phyloP scores from a whole-genome alignment of 202 grass and related monocot species.

The Schoenoplectus tabernaemontani region DNA sequence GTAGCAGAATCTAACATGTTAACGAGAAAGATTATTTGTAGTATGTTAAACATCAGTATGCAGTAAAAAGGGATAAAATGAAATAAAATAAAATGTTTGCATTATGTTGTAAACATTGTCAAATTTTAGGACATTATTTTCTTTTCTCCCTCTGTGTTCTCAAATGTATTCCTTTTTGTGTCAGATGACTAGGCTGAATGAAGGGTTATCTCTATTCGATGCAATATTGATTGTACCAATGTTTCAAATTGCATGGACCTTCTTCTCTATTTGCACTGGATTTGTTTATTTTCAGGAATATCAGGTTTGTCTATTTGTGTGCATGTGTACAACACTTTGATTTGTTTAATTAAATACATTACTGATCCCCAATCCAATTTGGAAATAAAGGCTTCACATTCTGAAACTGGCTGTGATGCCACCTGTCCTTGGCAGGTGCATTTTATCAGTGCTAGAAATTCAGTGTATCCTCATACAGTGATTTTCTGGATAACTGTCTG shows the following conservation, averaged over 20 bases:
- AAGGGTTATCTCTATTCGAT: constrained; percentile 89
- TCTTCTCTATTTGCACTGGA: constrained; percentile 98
- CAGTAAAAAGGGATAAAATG: background rate
- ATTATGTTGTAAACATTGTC: background rate
- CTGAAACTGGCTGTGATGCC: background rate
- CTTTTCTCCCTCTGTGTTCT: background rate
- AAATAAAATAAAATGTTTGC: no score
- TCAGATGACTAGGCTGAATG: constrained; percentile 96
- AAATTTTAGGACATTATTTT: background rate
- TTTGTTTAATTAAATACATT: background rate
- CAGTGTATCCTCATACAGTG: background rate
- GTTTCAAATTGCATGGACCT: constrained; percentile 99
- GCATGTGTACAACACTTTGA: background rate
- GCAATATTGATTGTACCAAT: constrained; percentile 96
- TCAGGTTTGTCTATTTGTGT: constrained; percentile 48
- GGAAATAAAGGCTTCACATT: background rate
- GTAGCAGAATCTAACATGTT: background rate
- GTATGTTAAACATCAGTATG: background rate
- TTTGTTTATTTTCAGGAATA: constrained; percentile 99
- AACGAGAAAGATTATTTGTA: background rate
- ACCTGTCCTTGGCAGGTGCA: background rate
- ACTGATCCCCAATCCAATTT: background rate
- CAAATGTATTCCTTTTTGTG: constrained; percentile 31
- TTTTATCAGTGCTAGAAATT: background rate
- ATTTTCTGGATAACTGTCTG: background rate